Percentiles rank a stretch among this genome's conserved stretches.
Evolutionary conservation across 495 filamentous ascomycete genomes (phyloP).

Genomic region (Lophiotrema nucula): DNA sequence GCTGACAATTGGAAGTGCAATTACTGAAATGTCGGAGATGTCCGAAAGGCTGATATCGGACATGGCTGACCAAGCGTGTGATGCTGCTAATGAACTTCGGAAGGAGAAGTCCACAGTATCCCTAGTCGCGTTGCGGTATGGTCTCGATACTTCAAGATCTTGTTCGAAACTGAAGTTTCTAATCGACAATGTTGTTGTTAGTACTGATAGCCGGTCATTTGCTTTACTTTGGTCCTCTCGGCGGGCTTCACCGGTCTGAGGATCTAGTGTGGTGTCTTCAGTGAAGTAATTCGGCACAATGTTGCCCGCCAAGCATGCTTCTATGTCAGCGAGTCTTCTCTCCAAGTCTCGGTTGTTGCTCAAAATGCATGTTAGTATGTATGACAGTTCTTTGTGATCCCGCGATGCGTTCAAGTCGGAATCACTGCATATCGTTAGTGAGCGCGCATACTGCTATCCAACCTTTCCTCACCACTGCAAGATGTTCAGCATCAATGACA

Average conservation of each 20-base stretch:
- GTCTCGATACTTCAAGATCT: not conserved
- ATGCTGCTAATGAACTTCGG: not conserved
- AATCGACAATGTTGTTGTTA: not conserved
- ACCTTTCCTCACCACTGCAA: slow-evolving; percentile 5
- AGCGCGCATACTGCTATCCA: not conserved
- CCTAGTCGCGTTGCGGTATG: not conserved
- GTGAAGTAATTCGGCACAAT: not conserved
- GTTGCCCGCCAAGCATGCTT: not conserved
- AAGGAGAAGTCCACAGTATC: not conserved
- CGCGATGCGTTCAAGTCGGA: not conserved
- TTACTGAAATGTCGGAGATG: slow-evolving; percentile 4
- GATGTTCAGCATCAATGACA: slow-evolving; percentile 12
- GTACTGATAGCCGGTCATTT: not conserved
- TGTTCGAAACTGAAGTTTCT: not conserved
- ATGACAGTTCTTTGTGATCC: not conserved
- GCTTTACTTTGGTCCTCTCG: not conserved
- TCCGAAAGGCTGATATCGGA: slow-evolving; percentile 10
- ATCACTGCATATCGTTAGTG: not conserved
- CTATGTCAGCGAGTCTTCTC: not conserved
- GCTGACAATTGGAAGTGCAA: slow-evolving; percentile 3
- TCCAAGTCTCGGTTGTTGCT: not conserved
- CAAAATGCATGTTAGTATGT: not conserved
- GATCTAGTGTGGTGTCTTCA: not conserved
- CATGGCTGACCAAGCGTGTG: slow-evolving; percentile 4
- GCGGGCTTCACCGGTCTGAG: not conserved